Percentiles rank a stretch among this genome's conserved stretches.
phyloP scores from a whole-genome alignment of 306 rosid genomes.

The Vachellia pachyceras region DNA sequence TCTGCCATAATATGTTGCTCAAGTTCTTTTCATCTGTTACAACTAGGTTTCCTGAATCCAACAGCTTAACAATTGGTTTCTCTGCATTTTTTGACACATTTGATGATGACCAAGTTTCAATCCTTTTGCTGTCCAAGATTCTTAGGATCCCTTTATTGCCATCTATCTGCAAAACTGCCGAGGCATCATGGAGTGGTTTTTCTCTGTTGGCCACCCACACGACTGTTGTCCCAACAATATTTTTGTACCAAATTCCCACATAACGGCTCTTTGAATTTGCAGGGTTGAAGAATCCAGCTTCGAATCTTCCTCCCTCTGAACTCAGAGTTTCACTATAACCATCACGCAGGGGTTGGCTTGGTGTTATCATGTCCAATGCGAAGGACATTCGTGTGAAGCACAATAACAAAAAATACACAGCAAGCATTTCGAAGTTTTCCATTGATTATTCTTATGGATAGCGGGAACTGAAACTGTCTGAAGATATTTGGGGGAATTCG shows the following conservation, averaged over 20 bases:
- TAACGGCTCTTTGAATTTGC: not conserved
- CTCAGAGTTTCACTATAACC: not conserved
- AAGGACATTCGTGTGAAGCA: constrained; percentile 13
- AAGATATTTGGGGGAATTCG: not conserved
- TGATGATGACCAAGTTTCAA: constrained; percentile 5
- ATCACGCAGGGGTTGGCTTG: constrained; percentile 25
- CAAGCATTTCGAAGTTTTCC: not conserved
- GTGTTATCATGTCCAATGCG: constrained; percentile 11
- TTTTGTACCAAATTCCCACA: constrained; percentile 31
- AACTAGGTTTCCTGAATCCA: constrained; percentile 46
- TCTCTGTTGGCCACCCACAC: constrained; percentile 35
- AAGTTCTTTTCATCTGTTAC: constrained; percentile 22
- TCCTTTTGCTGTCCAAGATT: not conserved
- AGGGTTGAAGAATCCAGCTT: constrained; percentile 32
- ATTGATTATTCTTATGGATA: not conserved
- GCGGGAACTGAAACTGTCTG: not conserved
- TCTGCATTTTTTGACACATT: constrained; percentile 5
- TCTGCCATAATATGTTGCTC: constrained; percentile 26
- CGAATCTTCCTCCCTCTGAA: constrained; percentile 1
- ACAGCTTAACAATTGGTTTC: constrained; percentile 35
- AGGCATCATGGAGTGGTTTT: not conserved
- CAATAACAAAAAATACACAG: not conserved
- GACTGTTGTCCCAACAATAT: not conserved
- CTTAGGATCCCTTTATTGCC: not conserved
- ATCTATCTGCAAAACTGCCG: constrained; percentile 5